Evolutionary conservation across 257 asterid species (phyloP), one percentile per base, ranked within the genome.

Genomic region (Solanum phureja): DNA sequence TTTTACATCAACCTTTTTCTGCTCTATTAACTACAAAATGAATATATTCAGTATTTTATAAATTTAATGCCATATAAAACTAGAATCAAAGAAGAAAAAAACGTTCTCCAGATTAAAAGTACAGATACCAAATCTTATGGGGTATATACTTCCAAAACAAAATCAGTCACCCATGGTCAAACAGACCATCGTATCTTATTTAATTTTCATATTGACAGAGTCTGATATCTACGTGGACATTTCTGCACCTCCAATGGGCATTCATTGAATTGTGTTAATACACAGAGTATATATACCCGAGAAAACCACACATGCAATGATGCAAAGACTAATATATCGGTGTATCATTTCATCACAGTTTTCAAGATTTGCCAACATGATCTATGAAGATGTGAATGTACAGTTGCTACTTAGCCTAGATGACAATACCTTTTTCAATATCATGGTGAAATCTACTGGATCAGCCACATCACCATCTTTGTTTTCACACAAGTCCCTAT

Each of bases 371-470:
- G 85, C 69, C 85, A 82, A 29, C 69, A 82, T 29, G 42, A 82
- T 46, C 40, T 81, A 31, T 64, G 69, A 46, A 44, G 9, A 21
- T 82, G 40, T 82, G 44, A 82, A 49, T 82, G 85, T 18, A 82
- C 7, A 11, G 37, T 29, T 49, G 85, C 85, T 49, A 82, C 69
- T 82, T 29, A 18, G 40, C 12, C 85, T 27, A 81, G 85, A 46
- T 46, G 68, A 72, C 85, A 87, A 29, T 95, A 97, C 99, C 99
- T 93, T 96, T 92, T 93, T 95, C 83, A 97, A 91, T 87, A 95
- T 90, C 93, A 89, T 35, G 75, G 88, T 89, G 85, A 91, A 92
- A 90, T 92, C 92, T 91, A 88, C 87, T 87, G 92, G 68, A 87
- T 86, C 89, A 62, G 87, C 87, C 76, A 90, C 90, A 87, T 92